A percentile compares a stretch with the other conserved stretches of the same genome.
These are phyloP conservation scores for Knufia petricola DNA, from an alignment of 2,329 filamentous ascomycete genomes.

Conservation along the genomic window DNA sequence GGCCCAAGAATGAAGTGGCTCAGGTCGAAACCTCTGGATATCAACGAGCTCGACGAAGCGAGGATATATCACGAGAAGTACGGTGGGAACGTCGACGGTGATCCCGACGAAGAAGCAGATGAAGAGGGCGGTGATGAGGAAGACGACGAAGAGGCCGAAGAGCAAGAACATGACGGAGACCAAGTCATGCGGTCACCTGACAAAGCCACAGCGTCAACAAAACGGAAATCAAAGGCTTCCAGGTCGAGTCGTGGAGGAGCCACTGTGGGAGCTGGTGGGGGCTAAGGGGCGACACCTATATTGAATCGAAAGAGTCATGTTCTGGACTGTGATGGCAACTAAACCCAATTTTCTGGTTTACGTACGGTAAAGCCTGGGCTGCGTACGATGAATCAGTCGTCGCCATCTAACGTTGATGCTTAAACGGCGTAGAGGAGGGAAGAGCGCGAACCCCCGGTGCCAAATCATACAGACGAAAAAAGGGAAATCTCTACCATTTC, in stretches of 20 bases:
- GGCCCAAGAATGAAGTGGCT: slow-evolving; percentile 97
- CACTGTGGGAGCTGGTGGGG: slow-evolving; percentile 5
- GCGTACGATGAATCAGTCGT: too few relatives aligned
- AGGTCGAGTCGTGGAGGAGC: slow-evolving; percentile 2
- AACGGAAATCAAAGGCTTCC: background rate
- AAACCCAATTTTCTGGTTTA: too few relatives aligned
- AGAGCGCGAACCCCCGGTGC: too few relatives aligned
- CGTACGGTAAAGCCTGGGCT: too few relatives aligned
- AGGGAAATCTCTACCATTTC: too few relatives aligned
- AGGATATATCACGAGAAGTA: slow-evolving; percentile 29
- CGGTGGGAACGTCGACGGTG: slow-evolving; percentile 24
- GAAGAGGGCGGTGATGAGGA: slow-evolving; percentile 34
- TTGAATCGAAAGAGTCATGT: background rate
- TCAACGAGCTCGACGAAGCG: slow-evolving; percentile 73
- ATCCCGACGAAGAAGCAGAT: slow-evolving; percentile 28
- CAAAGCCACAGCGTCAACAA: background rate
- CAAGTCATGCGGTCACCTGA: slow-evolving; percentile 17
- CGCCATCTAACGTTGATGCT: too few relatives aligned
- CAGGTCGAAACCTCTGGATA: slow-evolving; percentile 67
- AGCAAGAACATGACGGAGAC: slow-evolving; percentile 24
- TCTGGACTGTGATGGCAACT: background rate
- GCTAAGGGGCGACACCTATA: background rate
- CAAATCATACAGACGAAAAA: too few relatives aligned
- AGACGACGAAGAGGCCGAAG: slow-evolving; percentile 33
- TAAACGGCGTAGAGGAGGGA: too few relatives aligned